Evolutionary conservation across 805 yeast genomes (phyloP), one percentile per base, ranked within the genome.

Genomic region (Danielozyma ontarioensis): DNA sequence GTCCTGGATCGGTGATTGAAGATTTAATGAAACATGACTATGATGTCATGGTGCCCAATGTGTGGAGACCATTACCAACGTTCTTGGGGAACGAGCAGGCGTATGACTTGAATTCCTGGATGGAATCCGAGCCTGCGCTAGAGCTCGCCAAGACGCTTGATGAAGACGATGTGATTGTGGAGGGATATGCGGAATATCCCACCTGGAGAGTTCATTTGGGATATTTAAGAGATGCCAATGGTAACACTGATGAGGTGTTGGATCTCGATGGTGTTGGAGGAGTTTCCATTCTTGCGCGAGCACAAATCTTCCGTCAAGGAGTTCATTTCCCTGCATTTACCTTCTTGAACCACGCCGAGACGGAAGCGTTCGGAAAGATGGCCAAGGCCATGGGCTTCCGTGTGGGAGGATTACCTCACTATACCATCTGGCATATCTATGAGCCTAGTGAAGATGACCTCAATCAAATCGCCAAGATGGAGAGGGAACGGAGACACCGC

Each of bases 31-130:
- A 72, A 41, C 64, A 59, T 35, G 72, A 74, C 42, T 80, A 70
- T 51, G 95, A 84, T 50, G 83, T 84, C 12, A 68, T 84, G 55
- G 80, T 82, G 25, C 95, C 87, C 18, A 87, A 93, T 51, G 96
- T 93, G 22, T 93, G 98, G 98, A 73, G 98, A 48, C 98, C 97
- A 2, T 69, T 93, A 40, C 98, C 98, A 2, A 82, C 80, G 29
- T 93, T 89, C 61, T 72, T 93, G 41, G 94, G 93, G 13, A 76
- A 77, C 43, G 94, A 85, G 54, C 98, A 93, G 59, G 88, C 97
- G 1, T 93, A 93, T 57, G 98, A 93, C 60, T 74, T 93, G 53
- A 93, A 93, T 61, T 85, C 97, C 11, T 93, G 98, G 98, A 75
- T 86, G 36, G 98, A 93, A 62, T 78, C 89, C 3, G 82, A 78